Base-by-base conservation (phyloP, 495 filamentous ascomycete genomes). In the Penicillium pulvis region DNA sequence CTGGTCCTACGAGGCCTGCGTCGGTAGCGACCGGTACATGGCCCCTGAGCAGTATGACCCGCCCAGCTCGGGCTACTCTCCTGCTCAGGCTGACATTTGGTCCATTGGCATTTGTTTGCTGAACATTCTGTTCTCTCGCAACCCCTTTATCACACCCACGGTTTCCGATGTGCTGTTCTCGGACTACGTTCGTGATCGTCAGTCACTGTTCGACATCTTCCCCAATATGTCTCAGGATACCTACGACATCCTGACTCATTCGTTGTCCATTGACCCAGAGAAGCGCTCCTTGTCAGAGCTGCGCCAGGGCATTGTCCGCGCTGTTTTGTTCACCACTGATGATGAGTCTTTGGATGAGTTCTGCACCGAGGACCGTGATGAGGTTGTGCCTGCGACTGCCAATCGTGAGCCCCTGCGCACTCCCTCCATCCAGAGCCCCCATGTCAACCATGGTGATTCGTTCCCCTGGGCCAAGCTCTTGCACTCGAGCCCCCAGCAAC, bases 11-110 rank as follows among this genome's bases (percentile, higher is more conserved):
- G 94, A 98, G 75, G 87, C 86, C 36, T 91, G 88, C 58, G 94
- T 98, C 48, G 94, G 94, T 52, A 97, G 93, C 72, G 95, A 98
- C 65, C 90, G 94, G 33, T 98, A 98, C 76, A 98, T 98, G 94
- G 92, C 94, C 50, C 94, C 94, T 17, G 94, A 98, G 73, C 94
- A 98, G 67, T 98, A 92, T 62, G 93, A 98, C 62, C 90, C 93
- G 23, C 79, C 85, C 64, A 86, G 86, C 56, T 82, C 79, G 49
- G 94, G 94, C 62, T 98, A 98, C 77, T 93, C 91, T 44, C 92
- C 94, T 31, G 91, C 90, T 51, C 84, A 95, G 74, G 94, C 95
- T 19, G 94, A 98, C 72, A 86, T 96, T 62, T 98, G 94, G 94
- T 91, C 92, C 48, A 87, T 98, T 65, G 94, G 94, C 48, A 90